Percentiles rank a stretch among this genome's conserved stretches.
Conservation (phyloP, 2,329 filamentous ascomycete species). For the Microsporum ferrugineum region DNA sequence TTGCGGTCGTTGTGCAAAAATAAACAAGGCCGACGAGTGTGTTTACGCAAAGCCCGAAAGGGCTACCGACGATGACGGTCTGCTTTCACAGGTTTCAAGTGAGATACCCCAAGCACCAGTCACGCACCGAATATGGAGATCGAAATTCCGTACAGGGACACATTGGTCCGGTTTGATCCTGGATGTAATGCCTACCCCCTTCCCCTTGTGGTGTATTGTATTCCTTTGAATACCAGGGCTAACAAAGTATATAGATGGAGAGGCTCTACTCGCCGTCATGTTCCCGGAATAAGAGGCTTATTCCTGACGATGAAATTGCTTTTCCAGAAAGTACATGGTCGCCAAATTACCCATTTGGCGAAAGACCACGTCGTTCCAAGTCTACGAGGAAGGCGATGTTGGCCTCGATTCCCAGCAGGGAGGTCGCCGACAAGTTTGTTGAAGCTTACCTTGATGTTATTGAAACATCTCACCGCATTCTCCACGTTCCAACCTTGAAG, state of each 20-base stretch:
- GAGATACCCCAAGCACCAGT: constrained; percentile 5
- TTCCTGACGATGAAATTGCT: not conserved
- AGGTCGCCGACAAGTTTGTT: constrained; percentile 38
- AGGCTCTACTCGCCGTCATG: constrained; percentile 12
- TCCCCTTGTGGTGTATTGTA: not conserved
- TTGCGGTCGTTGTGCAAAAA: constrained; percentile 8
- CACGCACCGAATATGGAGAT: constrained; percentile 8
- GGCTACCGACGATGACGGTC: not conserved
- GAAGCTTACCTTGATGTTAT: constrained; percentile 45
- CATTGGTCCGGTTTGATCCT: constrained; percentile 9
- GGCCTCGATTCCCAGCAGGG: constrained; percentile 6
- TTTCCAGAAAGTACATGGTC: not conserved
- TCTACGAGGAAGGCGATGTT: constrained; percentile 11
- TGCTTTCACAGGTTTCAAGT: not conserved
- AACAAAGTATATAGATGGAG: constrained; percentile 7
- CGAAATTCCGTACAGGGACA: constrained; percentile 9
- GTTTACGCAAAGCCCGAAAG: not conserved
- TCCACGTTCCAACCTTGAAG: constrained; percentile 47
- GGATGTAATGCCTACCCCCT: constrained; percentile 3
- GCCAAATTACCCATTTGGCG: not conserved
- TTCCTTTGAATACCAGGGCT: not conserved
- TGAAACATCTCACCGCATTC: constrained; percentile 44
- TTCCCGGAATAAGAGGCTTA: constrained; percentile 2
- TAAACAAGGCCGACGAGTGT: constrained; percentile 8
- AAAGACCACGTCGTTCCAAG: not conserved